phyloP scores from a whole-genome alignment of 192 early-diverging fungal genomes.

The Entophlyctis luteolus region DNA sequence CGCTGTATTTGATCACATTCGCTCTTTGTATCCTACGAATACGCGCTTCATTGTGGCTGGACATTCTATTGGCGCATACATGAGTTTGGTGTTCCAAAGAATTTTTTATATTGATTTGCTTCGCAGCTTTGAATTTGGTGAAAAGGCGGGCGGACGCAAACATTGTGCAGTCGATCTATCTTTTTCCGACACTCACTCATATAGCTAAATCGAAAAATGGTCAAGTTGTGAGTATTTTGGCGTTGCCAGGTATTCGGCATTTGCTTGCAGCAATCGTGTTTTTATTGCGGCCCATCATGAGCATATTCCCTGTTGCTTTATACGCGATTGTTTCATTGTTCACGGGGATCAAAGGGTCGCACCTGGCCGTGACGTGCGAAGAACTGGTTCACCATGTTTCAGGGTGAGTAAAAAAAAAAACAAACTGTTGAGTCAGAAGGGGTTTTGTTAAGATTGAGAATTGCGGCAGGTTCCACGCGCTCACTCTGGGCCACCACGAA shows the following conservation, averaged over 20 bases:
- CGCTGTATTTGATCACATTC: constrained; percentile 54
- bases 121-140: constrained; percentile 43
- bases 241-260: constrained; percentile 26
- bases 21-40: constrained; percentile 39
- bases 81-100: constrained; percentile 41
- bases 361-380: constrained; percentile 59
- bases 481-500: constrained; percentile 64
- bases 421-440: background rate
- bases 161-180: constrained; percentile 59
- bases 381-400: constrained; percentile 52
- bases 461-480: constrained; percentile 52
- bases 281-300: constrained; percentile 28
- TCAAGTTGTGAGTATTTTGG: constrained; percentile 19
- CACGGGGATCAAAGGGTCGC: constrained; percentile 25
- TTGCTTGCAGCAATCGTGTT: constrained; percentile 34
- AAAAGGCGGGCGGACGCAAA: constrained; percentile 58
- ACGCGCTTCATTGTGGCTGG: constrained; percentile 56
- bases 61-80: constrained; percentile 67
- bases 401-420: background rate
- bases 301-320: background rate
- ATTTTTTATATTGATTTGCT: constrained; percentile 35
- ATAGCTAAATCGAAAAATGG: constrained; percentile 78
- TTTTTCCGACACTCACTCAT: constrained; percentile 79
- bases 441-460: background rate
- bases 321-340: constrained; percentile 35